Evolutionary conservation across 2,329 filamentous ascomycete species (phyloP).

Genomic region (Aspergillus japonicus): DNA sequence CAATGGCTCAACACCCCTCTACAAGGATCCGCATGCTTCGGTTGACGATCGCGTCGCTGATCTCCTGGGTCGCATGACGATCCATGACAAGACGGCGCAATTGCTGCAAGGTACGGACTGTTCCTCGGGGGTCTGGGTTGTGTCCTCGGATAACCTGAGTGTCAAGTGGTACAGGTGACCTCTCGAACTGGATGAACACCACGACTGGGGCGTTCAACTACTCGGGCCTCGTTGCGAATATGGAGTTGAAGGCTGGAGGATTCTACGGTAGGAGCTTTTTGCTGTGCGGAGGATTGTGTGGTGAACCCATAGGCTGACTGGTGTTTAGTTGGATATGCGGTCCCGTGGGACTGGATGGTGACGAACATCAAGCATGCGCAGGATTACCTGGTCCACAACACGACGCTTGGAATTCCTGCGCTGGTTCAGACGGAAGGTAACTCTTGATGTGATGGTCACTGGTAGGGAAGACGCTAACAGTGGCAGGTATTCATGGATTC

Average conservation of each 20-base stretch:
- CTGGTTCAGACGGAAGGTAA: slow-evolving; percentile 69
- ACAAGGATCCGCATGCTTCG: slow-evolving; percentile 63
- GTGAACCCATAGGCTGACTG: not conserved
- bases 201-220: slow-evolving; percentile 66
- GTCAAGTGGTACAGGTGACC: slow-evolving; percentile 52
- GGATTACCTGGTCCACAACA: slow-evolving; percentile 67
- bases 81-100: slow-evolving; percentile 71
- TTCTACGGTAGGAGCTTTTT: slow-evolving; percentile 53
- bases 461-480: not conserved
- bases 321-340: slow-evolving; percentile 60
- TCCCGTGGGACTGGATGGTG: slow-evolving; percentile 62
- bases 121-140: not conserved
- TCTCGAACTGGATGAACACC: slow-evolving; percentile 72
- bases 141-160: not conserved
- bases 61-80: slow-evolving; percentile 69
- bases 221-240: slow-evolving; percentile 65
- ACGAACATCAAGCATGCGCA: slow-evolving; percentile 64
- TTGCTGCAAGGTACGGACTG: slow-evolving; percentile 55
- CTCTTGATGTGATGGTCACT: not conserved
- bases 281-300: not conserved
- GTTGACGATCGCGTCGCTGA: slow-evolving; percentile 66
- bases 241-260: slow-evolving; percentile 63
- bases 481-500: slow-evolving; percentile 63
- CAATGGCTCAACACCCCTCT: slow-evolving; percentile 36
- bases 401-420: slow-evolving; percentile 68